phyloP scores from a whole-genome alignment of 768 basidiomycete genomes.

The Mycena crocata region DNA sequence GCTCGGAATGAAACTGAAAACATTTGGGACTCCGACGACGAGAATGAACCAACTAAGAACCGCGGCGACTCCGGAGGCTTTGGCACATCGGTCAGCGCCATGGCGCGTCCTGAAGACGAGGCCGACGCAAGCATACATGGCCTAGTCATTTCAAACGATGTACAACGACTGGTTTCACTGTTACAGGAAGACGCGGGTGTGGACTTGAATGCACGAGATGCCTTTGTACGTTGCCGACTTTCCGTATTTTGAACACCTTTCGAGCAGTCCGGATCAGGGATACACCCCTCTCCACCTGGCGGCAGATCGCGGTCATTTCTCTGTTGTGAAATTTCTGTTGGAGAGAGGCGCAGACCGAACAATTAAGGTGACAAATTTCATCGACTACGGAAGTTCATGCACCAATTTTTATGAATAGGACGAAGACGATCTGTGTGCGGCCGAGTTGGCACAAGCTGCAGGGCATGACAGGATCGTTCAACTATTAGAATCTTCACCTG shows the following conservation, averaged over 20 bases:
- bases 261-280: slow-evolving; percentile 68
- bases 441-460: slow-evolving; percentile 70
- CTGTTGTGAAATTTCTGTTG: slow-evolving; percentile 69
- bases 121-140: slow-evolving; percentile 64
- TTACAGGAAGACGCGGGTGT: slow-evolving; percentile 54
- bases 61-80: slow-evolving; percentile 57
- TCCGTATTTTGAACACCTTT: slow-evolving; percentile 16
- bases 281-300: slow-evolving; percentile 91
- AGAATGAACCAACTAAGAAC: slow-evolving; percentile 39
- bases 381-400: not conserved
- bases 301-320: slow-evolving; percentile 79
- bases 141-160: slow-evolving; percentile 70
- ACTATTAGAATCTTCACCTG: slow-evolving; percentile 34
- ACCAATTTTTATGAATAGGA: slow-evolving; percentile 57
- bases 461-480: slow-evolving; percentile 66
- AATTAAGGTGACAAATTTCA: slow-evolving; percentile 63
- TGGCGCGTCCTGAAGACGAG: slow-evolving; percentile 53
- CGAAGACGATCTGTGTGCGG: slow-evolving; percentile 69
- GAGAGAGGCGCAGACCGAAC: slow-evolving; percentile 70
- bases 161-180: slow-evolving; percentile 55
- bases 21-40: slow-evolving; percentile 61
- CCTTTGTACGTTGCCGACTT: slow-evolving; percentile 69
- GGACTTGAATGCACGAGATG: slow-evolving; percentile 73
- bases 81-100: slow-evolving; percentile 73
- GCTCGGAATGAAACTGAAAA: slow-evolving; percentile 34